These are phyloP conservation scores for Lentinula sp. DNA, from an alignment of 768 basidiomycete genomes.

Conservation along the genomic window DNA sequence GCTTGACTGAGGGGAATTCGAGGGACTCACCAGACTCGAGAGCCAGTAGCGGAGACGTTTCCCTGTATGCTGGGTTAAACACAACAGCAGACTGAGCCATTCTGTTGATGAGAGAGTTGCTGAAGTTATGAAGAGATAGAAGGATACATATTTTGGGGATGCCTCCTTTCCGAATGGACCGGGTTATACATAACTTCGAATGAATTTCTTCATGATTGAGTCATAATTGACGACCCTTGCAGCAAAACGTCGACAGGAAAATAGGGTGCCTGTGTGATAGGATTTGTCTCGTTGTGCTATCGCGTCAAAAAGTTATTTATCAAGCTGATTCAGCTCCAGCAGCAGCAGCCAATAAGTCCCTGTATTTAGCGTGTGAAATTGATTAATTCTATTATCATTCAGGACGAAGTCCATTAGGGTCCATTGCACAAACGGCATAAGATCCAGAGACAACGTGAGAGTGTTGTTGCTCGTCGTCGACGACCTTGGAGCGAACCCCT, in stretches of 20 bases:
- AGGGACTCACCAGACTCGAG: background rate
- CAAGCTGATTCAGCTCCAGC: too few relatives aligned
- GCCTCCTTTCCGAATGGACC: background rate
- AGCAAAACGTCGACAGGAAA: background rate
- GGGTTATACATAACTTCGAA: background rate
- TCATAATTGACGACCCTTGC: background rate
- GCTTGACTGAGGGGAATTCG: background rate
- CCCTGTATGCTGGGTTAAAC: background rate
- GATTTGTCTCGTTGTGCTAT: too few relatives aligned
- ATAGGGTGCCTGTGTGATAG: too few relatives aligned
- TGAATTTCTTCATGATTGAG: background rate
- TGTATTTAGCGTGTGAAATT: background rate
- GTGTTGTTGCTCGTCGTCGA: too few relatives aligned
- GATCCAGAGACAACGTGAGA: too few relatives aligned
- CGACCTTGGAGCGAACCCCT: too few relatives aligned
- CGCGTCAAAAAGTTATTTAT: too few relatives aligned
- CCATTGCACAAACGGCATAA: too few relatives aligned
- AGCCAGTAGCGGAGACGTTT: background rate
- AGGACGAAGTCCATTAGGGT: too few relatives aligned
- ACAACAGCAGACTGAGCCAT: background rate
- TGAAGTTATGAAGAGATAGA: background rate
- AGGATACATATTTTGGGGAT: background rate
- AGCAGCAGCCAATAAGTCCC: too few relatives aligned
- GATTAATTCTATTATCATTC: too few relatives aligned
- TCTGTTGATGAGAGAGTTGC: background rate